Evolutionary conservation across 345 rosid genomes (phyloP), one percentile per base, ranked within the genome.

Genomic region (Populus davidiana): DNA sequence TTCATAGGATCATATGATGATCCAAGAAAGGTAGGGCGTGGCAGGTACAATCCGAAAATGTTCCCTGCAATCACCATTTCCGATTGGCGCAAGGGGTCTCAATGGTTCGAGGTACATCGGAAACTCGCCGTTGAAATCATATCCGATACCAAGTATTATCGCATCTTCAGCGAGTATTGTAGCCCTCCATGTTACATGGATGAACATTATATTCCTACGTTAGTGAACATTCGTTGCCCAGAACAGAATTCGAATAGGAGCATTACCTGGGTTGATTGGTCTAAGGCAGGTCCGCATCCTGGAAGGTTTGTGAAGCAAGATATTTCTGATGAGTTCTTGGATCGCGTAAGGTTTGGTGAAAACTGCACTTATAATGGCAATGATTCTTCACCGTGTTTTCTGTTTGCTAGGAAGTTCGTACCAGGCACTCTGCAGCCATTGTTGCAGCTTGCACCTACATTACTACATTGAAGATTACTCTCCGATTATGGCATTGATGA

Each of bases 11-110:
- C 88, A 29, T 88, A 33, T 31, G 92, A 91, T 63, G 88, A 86
- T 33, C 90, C 91, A 10, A 73, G 89, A 41, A 87, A 70, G 50
- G 31, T 73, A 0, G 85, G 96, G 0, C 81, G 94, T 0, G 96
- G 97, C 33, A 86, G 96, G 1, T 91, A 91, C 86, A 89, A 86
- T 78, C 81, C 84, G 17, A 62, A 74, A 75, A 89, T 91, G 95
- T 79, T 39, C 27, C 95, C 97, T 2, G 50, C 71, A 8, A 84
- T 92, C 21, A 89, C 31, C 23, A 39, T 77, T 5, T 23, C 74
- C 31, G 56, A 70, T 20, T 77, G 79, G 79, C 68, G 79, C 0
- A 72, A 78, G 71, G 81, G 81, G 56, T 86, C 80, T 38, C 88
- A 86, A 18, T 88, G 89, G 91, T 86, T 88, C 56, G 91, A 83